Evolutionary conservation across 495 filamentous ascomycete genomes (phyloP), one percentile per base, ranked within the genome.

Genomic region (Penicillium canescens): DNA sequence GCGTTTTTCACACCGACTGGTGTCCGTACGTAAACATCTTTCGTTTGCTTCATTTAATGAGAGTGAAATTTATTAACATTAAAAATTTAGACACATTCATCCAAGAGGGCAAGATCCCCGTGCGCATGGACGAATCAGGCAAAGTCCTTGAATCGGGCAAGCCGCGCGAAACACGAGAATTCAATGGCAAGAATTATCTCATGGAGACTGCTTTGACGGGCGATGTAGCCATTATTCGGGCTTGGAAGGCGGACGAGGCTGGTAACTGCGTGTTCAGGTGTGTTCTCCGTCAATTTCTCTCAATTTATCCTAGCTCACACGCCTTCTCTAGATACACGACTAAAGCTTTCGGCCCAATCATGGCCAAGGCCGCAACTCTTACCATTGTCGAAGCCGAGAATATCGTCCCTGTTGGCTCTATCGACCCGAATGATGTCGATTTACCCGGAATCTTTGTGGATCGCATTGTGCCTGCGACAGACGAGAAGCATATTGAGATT

Each of bases 381-480:
- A 96, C 92, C 38, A 93, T 96, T 44, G 92, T 96, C 24, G 92
- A 96, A 70, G 92, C 92, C 6, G 92, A 96, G 60, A 80, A 96
- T 33, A 92, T 96, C 54, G 92, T 96, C 12, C 87, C 90, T 47
- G 78, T 86, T 1, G 92, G 92, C 36, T 86, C 86, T 33, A 92
- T 96, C 56, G 67, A 86, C 9, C 87, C 92, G 9, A 87, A 88
- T 57, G 81, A 87, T 37, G 85, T 96, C 4, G 88, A 96, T 67
- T 69, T 96, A 0, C 91, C 92, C 0, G 92, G 92, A 21, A 94
- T 96, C 52, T 96, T 92, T 59, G 91, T 96, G 55, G 85, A 89
- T 64, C 77, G 88, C 26, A 90, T 96, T 38, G 85, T 96, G 42
- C 88, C 91, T 52, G 82, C 83, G 39, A 91, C 86, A 0, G 75